Evolutionary conservation across 176 grass and related monocot genomes (phyloP).

Genomic region (Musa acuminata): DNA sequence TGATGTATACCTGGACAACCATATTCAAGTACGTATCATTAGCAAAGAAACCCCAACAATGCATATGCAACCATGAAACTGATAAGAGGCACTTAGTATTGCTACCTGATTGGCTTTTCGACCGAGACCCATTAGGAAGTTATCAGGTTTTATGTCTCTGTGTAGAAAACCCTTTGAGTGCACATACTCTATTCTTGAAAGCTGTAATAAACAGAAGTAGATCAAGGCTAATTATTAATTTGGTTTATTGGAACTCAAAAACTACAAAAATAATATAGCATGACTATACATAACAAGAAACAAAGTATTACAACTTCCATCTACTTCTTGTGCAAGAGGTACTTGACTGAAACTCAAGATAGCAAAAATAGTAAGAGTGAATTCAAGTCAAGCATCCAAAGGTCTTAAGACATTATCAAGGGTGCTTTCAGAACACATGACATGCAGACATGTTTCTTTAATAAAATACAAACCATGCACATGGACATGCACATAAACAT

Average conservation of each 20-base stretch:
- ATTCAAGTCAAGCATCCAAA: too few relatives aligned
- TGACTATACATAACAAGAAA: neutral
- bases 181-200: constrained; percentile 73
- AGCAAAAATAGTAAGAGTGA: too few relatives aligned
- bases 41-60: neutral
- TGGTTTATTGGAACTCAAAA: neutral
- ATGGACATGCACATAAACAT: too few relatives aligned
- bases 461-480: too few relatives aligned
- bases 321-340: too few relatives aligned
- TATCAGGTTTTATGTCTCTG: constrained; percentile 78
- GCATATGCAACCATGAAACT: constrained; percentile 5
- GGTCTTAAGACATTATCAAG: too few relatives aligned
- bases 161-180: constrained; percentile 76
- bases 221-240: neutral
- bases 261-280: neutral
- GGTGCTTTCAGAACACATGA: too few relatives aligned
- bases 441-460: too few relatives aligned
- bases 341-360: too few relatives aligned
- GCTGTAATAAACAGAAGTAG: constrained; percentile 15
- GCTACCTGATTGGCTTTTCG: constrained; percentile 66
- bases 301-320: too few relatives aligned
- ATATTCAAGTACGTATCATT: constrained; percentile 19
- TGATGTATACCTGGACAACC: constrained; percentile 69
- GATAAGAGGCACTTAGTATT: neutral
- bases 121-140: constrained; percentile 83